Percentiles rank a stretch among this genome's conserved stretches.
phyloP scores from a whole-genome alignment of 176 grass and related monocot species.

The Poa pratensis region DNA sequence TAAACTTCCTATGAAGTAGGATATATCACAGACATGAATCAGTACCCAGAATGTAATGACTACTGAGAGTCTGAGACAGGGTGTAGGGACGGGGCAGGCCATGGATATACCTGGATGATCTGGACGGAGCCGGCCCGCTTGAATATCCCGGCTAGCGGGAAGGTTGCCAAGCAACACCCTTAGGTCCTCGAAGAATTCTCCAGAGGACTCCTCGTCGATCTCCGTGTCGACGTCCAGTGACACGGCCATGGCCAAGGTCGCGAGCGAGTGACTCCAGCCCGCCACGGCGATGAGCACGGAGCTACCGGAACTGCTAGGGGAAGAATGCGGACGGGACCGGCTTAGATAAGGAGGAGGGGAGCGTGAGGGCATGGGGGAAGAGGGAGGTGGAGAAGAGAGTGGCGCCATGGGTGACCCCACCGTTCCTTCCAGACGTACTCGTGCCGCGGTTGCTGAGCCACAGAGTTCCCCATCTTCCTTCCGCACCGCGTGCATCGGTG shows the following conservation, averaged over 20 bases:
- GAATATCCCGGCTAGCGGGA: no score
- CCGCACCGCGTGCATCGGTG: no score
- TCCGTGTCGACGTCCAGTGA: slow-evolving; percentile 50
- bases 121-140: no score
- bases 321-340: slow-evolving; percentile 2
- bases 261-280: slow-evolving; percentile 35
- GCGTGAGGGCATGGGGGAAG: slow-evolving; percentile 30
- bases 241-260: slow-evolving; percentile 38
- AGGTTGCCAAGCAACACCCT: no score
- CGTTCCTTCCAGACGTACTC: no score
- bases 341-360: slow-evolving; percentile 18
- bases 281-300: slow-evolving; percentile 6
- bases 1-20: no score
- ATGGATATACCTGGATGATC: no score
- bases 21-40: no score
- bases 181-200: slow-evolving; percentile 4
- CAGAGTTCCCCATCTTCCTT: no score
- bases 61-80: no score
- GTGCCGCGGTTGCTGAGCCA: no score
- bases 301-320: slow-evolving; percentile 18
- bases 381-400: slow-evolving; percentile 24
- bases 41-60: no score
- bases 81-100: background rate
- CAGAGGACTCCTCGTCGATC: slow-evolving; percentile 19
- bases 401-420: background rate